A percentile compares a stretch with the other conserved stretches of the same genome.
phyloP scores from a whole-genome alignment of 352 stramenopile genomes.

The Phytophthora pseudosyringae region DNA sequence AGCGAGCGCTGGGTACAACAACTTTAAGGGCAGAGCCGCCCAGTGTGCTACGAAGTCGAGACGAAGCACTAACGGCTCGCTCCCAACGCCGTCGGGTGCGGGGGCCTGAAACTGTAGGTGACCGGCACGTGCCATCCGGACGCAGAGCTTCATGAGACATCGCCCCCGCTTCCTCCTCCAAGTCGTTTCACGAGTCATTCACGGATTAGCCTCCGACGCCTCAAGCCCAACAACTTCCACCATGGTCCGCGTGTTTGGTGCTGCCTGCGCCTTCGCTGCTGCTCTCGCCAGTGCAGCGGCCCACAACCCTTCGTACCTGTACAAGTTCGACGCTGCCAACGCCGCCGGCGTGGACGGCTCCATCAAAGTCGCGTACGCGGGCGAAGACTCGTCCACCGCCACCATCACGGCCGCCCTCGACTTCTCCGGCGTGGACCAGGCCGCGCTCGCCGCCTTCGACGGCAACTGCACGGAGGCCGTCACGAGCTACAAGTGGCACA shows the following conservation, averaged over 20 bases:
- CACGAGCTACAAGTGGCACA: slow-evolving; percentile 62
- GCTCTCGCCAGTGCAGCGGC: background rate
- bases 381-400: slow-evolving; percentile 30
- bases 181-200: slow-evolving; percentile 3
- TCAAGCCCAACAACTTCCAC: background rate
- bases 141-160: no score
- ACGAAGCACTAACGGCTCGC: slow-evolving; percentile 2
- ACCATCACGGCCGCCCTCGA: slow-evolving; percentile 51
- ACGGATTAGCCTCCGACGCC: slow-evolving; percentile 24
- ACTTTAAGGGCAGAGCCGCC: slow-evolving; percentile 16
- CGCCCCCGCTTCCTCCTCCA: background rate
- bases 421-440: slow-evolving; percentile 43
- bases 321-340: slow-evolving; percentile 46
- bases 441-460: slow-evolving; percentile 36
- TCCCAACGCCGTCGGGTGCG: background rate
- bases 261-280: slow-evolving; percentile 18
- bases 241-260: slow-evolving; percentile 19
- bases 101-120: no score
- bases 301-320: slow-evolving; percentile 35
- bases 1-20: background rate
- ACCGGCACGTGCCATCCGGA: no score
- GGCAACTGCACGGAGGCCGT: slow-evolving; percentile 47
- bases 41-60: slow-evolving; percentile 2
- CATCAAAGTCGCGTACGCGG: slow-evolving; percentile 47
- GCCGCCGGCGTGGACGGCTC: slow-evolving; percentile 44